Conservation (phyloP, 805 yeast species). For the Suhomyces kilbournensis region DNA sequence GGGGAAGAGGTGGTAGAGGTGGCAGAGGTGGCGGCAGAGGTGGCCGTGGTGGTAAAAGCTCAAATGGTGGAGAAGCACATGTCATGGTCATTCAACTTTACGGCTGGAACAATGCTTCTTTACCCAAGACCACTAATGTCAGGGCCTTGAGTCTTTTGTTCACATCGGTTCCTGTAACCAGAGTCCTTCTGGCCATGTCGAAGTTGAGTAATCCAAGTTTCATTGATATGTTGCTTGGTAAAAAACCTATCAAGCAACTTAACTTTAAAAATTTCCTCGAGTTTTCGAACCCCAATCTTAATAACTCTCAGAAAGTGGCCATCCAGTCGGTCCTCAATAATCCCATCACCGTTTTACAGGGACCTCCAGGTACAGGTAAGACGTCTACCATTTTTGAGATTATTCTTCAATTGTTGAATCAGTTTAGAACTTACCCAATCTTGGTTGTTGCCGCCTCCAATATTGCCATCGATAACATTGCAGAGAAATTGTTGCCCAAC, state of each 20-base stretch:
- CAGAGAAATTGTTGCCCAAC: conserved; percentile 57
- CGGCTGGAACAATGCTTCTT: conserved; percentile 53
- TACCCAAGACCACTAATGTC: conserved; percentile 46
- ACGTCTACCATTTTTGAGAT: conserved; percentile 44
- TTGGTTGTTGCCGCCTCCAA: conserved; percentile 75
- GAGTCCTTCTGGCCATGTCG: conserved; percentile 67
- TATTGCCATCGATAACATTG: conserved; percentile 73
- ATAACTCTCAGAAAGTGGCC: conserved; percentile 59
- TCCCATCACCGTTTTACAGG: conserved; percentile 47
- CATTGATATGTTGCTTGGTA: conserved; percentile 52
- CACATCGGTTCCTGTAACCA: conserved; percentile 57
- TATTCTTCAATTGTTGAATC: conserved; percentile 52
- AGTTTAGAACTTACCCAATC: conserved; percentile 57
- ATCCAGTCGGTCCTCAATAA: conserved; percentile 50
- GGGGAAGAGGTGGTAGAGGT: conserved; percentile 4
- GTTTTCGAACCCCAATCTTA: conserved; percentile 48
- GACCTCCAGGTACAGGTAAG: conserved; percentile 45
- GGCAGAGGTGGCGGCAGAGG: conserved; percentile 1
- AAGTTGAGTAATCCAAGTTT: conserved; percentile 52
- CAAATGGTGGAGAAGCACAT: conserved; percentile 12
- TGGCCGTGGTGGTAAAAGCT: conserved; percentile 9
- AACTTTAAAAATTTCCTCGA: conserved; percentile 53
- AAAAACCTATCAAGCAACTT: conserved; percentile 53
- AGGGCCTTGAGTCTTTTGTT: conserved; percentile 47
- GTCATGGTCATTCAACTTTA: conserved; percentile 51